Conservation (phyloP, 805 yeast species). For the Diddensiella caesifluorescens region DNA sequence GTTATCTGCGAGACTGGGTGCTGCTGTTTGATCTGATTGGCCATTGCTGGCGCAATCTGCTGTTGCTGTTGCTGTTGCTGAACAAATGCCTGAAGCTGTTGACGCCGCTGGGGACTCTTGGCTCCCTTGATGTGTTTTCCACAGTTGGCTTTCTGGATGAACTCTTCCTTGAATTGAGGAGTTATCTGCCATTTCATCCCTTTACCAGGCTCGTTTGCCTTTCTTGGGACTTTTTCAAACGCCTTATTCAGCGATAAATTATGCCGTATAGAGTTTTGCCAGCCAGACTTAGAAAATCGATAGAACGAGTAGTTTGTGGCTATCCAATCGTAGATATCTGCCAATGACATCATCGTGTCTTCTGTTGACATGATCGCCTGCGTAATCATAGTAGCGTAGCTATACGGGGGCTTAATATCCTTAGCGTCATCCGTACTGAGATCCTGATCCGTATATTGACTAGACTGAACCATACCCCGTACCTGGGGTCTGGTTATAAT, state of each 20-base stretch:
- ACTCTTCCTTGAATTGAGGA: conserved; percentile 77
- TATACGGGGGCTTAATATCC: conserved; percentile 93
- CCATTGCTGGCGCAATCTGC: conserved; percentile 13
- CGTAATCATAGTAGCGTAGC: conserved; percentile 97
- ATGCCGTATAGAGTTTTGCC: conserved; percentile 98
- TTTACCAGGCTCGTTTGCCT: conserved; percentile 95
- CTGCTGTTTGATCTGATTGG: neutral
- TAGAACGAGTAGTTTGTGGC: conserved; percentile 84
- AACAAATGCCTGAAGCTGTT: conserved; percentile 20
- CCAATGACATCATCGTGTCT: conserved; percentile 81
- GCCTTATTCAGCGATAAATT: conserved; percentile 93
- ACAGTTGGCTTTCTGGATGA: conserved; percentile 68
- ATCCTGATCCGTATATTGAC: conserved; percentile 34
- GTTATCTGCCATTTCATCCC: conserved; percentile 99
- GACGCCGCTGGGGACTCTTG: conserved; percentile 15
- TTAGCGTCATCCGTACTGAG: conserved; percentile 85
- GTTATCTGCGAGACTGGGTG: conserved; percentile 7
- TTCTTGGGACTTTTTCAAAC: conserved; percentile 93
- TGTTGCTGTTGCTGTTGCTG: conserved; percentile 17
- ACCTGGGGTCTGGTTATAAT: conserved; percentile 39
- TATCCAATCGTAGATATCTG: conserved; percentile 92
- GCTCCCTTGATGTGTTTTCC: conserved; percentile 38
- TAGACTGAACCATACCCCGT: conserved; percentile 28
- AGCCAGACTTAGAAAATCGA: conserved; percentile 86
- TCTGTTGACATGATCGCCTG: conserved; percentile 87